Percentiles rank a stretch among this genome's conserved stretches.
Evolutionary conservation across 1,284 basidiomycete species (phyloP).

Genomic region (Trichosporon ovoides): DNA sequence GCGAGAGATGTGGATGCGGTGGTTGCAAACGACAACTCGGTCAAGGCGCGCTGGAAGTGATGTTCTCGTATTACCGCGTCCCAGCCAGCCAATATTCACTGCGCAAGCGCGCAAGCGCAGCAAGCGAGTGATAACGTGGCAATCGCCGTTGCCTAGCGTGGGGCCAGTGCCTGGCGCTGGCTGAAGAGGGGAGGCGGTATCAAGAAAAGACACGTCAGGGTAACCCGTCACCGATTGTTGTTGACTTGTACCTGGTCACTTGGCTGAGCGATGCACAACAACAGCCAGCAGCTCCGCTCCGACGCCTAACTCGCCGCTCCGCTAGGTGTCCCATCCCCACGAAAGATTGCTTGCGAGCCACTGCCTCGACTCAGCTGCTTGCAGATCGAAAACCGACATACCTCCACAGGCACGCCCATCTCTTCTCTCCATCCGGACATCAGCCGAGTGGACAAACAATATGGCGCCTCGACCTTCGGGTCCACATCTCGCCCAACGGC

Average conservation of each 20-base stretch:
- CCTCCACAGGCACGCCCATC: too few species aligned
- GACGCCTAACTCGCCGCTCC: too few species aligned
- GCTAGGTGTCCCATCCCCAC: too few species aligned
- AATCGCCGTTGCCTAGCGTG: too few species aligned
- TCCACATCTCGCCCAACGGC: slow-evolving; percentile 30
- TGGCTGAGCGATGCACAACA: background rate
- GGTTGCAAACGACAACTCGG: background rate
- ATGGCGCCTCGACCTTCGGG: slow-evolving; percentile 29
- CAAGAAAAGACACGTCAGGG: background rate
- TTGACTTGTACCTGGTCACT: background rate
- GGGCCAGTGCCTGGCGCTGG: too few species aligned
- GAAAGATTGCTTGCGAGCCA: background rate
- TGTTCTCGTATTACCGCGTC: background rate
- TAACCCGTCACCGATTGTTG: background rate
- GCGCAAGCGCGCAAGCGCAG: background rate
- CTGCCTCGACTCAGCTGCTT: background rate
- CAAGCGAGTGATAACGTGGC: background rate
- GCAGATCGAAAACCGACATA: too few species aligned
- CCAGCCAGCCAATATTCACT: background rate
- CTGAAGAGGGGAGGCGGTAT: too few species aligned
- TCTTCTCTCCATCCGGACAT: too few species aligned
- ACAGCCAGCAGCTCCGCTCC: background rate
- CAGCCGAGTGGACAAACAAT: slow-evolving; percentile 6
- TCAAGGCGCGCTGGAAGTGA: slow-evolving; percentile 4
- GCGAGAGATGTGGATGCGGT: background rate